Conservation (phyloP, 768 basidiomycete species). For the Coprinopsis strossmayeri region DNA sequence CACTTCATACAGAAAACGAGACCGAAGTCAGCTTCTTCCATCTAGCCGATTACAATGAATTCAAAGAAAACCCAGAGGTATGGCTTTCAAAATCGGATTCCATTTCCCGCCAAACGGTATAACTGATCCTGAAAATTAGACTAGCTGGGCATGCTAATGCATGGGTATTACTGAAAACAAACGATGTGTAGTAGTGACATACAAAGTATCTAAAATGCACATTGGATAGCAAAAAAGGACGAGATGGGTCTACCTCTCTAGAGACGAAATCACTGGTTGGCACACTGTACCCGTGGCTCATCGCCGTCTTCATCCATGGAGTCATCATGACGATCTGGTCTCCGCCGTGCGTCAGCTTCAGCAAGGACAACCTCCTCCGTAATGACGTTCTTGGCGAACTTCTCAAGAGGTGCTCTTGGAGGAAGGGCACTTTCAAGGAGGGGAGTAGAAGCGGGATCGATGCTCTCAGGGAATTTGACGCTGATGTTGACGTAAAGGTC, state of each 20-base stretch:
- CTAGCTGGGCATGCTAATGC: constrained; percentile 35
- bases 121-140: constrained; percentile 23
- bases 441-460: constrained; percentile 61
- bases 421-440: constrained; percentile 84
- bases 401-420: constrained; percentile 60
- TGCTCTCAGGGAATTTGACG: constrained; percentile 83
- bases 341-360: constrained; percentile 64
- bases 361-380: constrained; percentile 84
- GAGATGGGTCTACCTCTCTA: constrained; percentile 13
- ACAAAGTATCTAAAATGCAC: constrained; percentile 22
- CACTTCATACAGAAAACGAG: constrained; percentile 72
- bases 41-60: constrained; percentile 65
- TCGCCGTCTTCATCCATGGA: constrained; percentile 91
- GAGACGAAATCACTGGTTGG: constrained; percentile 56
- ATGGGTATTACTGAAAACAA: constrained; percentile 30
- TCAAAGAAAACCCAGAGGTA: constrained; percentile 82
- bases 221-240: constrained; percentile 8
- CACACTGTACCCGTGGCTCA: constrained; percentile 94
- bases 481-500: constrained; percentile 85
- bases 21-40: constrained; percentile 94
- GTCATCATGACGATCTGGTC: constrained; percentile 46
- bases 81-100: constrained; percentile 5
- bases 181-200: constrained; percentile 27
- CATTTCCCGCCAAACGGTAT: background rate
- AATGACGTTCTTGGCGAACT: constrained; percentile 56